Percentiles rank a stretch among this genome's conserved stretches.
phyloP scores from a whole-genome alignment of 495 filamentous ascomycete species.

The Penicillium turbatum region DNA sequence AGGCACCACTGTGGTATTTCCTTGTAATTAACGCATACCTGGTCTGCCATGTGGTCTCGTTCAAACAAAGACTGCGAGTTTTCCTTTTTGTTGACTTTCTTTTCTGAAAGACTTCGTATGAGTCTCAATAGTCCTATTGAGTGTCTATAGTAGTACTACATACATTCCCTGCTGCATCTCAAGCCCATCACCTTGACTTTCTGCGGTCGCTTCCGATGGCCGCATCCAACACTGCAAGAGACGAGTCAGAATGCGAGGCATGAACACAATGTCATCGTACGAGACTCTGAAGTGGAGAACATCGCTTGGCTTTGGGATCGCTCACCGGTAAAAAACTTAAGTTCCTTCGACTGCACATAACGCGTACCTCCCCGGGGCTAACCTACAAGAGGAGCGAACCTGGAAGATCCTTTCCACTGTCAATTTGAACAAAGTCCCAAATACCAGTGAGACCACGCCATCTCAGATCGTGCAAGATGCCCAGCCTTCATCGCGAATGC shows the following conservation, averaged over 20 bases:
- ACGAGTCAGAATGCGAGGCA: background rate
- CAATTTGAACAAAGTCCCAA: background rate
- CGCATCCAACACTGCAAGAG: background rate
- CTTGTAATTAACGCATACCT: background rate
- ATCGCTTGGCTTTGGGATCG: background rate
- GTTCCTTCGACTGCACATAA: background rate
- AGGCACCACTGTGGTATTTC: background rate
- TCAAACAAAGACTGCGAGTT: background rate
- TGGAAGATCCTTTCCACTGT: background rate
- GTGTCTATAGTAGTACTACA: background rate
- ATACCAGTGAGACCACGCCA: background rate
- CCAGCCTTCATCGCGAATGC: background rate
- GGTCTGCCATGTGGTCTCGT: background rate
- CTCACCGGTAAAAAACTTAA: constrained; percentile 1
- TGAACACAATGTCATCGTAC: background rate
- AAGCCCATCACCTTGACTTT: background rate
- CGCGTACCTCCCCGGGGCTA: background rate
- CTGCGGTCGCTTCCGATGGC: background rate
- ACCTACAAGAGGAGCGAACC: background rate
- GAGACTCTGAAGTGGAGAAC: background rate
- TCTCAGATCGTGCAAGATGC: too few relatives aligned
- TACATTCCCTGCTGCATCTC: background rate
- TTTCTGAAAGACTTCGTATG: too few relatives aligned
- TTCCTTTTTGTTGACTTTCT: background rate
- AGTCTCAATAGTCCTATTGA: background rate